phyloP scores from a whole-genome alignment of 2,329 filamentous ascomycete species.

The Ceratocystis alfenasii region DNA sequence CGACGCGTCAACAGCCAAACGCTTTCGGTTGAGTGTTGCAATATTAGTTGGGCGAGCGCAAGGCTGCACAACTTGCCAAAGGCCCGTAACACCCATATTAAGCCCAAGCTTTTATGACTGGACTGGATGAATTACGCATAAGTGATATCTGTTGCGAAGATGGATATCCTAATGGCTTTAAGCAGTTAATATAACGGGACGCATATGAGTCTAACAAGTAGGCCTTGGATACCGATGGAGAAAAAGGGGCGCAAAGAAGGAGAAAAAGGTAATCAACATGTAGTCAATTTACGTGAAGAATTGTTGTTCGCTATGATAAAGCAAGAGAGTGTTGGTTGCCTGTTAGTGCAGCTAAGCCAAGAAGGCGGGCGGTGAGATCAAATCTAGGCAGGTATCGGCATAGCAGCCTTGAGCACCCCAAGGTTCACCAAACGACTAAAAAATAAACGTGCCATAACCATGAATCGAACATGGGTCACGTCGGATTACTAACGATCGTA shows the following conservation, averaged over 20 bases:
- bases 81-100: slow-evolving; percentile 89
- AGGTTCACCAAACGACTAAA: neutral
- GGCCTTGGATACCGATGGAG: too few species aligned
- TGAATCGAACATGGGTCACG: slow-evolving; percentile 23
- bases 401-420: too few species aligned
- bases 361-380: too few species aligned
- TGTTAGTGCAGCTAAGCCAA: too few species aligned
- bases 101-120: slow-evolving; percentile 4
- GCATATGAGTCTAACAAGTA: too few species aligned
- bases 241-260: too few species aligned
- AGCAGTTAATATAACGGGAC: neutral
- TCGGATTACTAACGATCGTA: slow-evolving; percentile 9
- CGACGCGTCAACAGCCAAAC: slow-evolving; percentile 90
- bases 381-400: too few species aligned
- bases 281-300: too few species aligned
- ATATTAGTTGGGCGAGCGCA: slow-evolving; percentile 93
- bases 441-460: slow-evolving; percentile 21
- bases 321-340: too few species aligned
- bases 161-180: neutral
- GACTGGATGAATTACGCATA: neutral
- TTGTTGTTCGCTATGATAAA: too few species aligned
- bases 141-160: slow-evolving; percentile 7
- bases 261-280: too few species aligned
- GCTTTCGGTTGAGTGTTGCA: slow-evolving; percentile 89
- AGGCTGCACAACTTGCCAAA: slow-evolving; percentile 92